Base-by-base conservation (phyloP, 1,284 basidiomycete genomes). In the Trametes sp. region DNA sequence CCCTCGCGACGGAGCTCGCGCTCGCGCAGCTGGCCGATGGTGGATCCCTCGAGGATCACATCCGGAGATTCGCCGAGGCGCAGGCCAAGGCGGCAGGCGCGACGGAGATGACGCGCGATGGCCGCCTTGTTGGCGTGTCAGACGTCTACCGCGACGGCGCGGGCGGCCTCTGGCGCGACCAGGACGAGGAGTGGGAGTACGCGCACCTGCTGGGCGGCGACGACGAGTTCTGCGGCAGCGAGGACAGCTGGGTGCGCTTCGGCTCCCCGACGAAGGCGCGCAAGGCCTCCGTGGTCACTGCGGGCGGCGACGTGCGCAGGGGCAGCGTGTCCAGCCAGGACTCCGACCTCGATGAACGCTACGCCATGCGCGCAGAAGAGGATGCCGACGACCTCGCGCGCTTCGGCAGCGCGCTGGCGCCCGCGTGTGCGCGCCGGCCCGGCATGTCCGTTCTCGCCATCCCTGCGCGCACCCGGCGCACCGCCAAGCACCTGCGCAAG, bases 121-220 rank as follows among this genome's bases (percentile, higher is more conserved):
- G 73, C 46, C 66, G 72, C 52, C 66, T 73, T 46, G 75, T 73
- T 13, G 81, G 80, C 31, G 81, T 86, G 9, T 78, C 74, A 9
- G 83, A 81, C 38, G 80, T 87, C 4, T 83, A 84, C 72, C 80
- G 86, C 9, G 89, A 91, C 60, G 85, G 75, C 1, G 75, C 80
- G 24, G 88, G 88, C 29, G 82, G 83, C 0, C 63, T 90, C n/a
- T 92, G 89, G 87, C 81, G 82, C 76, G 89, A 92, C 69, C 83
- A 81, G 59, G 87, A 89, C 28, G 90, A 92, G 74, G 83, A 85
- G 68, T 79, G 82, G 79, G 89, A 92, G 72, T 89, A 87, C 68
- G 76, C 81, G 16, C 86, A 84, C 61, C 80, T 92, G 13, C 79
- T 90, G 26, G 74, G 74, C 35, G 69, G 72, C n/a, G 73, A 73